phyloP scores from a whole-genome alignment of 192 early-diverging fungal species.

The Podila clonocystis region DNA sequence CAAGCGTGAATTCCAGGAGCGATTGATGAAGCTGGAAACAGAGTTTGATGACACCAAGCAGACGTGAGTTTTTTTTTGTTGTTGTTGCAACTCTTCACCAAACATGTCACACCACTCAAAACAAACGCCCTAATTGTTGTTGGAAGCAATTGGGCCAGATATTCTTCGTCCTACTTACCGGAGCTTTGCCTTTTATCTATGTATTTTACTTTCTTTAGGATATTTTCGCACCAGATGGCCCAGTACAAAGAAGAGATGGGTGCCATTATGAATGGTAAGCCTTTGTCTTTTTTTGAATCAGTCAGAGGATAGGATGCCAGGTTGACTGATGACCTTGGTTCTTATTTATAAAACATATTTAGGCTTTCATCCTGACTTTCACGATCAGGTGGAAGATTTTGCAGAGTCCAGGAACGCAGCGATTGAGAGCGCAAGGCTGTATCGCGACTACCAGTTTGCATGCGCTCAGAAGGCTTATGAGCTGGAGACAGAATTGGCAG shows the following conservation, averaged over 20 bases:
- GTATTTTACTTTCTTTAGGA: constrained; percentile 19
- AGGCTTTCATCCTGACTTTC: constrained; percentile 76
- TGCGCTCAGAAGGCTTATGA: constrained; percentile 72
- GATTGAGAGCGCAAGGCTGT: constrained; percentile 64
- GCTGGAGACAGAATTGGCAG: constrained; percentile 66
- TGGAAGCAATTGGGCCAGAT: background rate
- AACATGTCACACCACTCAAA: background rate
- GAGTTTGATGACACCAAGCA: constrained; percentile 73
- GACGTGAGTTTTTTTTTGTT: constrained; percentile 52
- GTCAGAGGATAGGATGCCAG: background rate
- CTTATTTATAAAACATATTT: constrained; percentile 19
- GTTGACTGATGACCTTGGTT: constrained; percentile 3
- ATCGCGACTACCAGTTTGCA: constrained; percentile 76
- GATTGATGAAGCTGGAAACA: constrained; percentile 64
- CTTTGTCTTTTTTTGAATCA: background rate
- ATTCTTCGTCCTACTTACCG: background rate
- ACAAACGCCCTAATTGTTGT: too few relatives aligned
- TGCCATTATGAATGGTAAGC: constrained; percentile 45
- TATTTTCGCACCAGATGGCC: constrained; percentile 47
- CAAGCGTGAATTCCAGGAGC: constrained; percentile 61
- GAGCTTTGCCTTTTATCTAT: background rate
- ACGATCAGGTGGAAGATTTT: constrained; percentile 69
- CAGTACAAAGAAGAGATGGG: constrained; percentile 54
- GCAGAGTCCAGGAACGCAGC: constrained; percentile 65
- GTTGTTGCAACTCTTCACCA: background rate